Base-by-base conservation (phyloP, 2,329 filamentous ascomycete species). In the Venturia aucupariae region DNA sequence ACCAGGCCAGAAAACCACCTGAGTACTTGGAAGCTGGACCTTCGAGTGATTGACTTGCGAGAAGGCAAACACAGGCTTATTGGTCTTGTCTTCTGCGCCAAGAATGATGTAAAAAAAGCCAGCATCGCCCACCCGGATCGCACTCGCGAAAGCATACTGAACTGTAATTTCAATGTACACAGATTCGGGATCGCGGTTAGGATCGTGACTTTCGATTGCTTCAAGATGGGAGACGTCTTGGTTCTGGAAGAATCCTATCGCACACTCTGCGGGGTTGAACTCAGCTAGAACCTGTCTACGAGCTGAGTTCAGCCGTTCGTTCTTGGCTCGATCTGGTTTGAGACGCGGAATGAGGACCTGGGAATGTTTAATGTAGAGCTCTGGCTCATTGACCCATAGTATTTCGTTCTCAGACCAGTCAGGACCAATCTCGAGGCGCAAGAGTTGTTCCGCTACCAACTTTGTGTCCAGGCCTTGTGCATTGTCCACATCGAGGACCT, bases 241-340 rank as follows among this genome's bases (percentile, higher is more conserved):
- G 51, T n/a, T 55, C 6, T 17, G 51, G 22, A 27, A n/a, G 17
- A 55, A 27, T 55, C 51, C 51, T 19, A 55, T 55, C 4, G 51
- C 6, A 55, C 51, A n/a, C 51, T 55, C 51, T 6, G 51, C 51
- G n/a, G 51, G 51, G 51, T 55, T 24, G 22, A 55, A 55, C 3
- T 35, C 51, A 24, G 51, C 51, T 55, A 22, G 51, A 27, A 55
- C 27, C 24, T 55, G 51, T 24, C 51, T 55, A 55, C 51, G 51
- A 55, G 51, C 51, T 2, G 51, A 55, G 51, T 55, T 55, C 32
- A 55, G n/a, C n/a, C 51, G 51, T 27, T 55, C 51, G 51, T 55
- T 55, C 32, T 55, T 55, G 13, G n/a, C 10, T 55, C 51, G 51
- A 24, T 55, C 51, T 15, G 51, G 51, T 55, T 55, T 55, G 51